Base-by-base conservation (phyloP, 1,139 yeast species). In the Debaryomyces singareniensis region DNA sequence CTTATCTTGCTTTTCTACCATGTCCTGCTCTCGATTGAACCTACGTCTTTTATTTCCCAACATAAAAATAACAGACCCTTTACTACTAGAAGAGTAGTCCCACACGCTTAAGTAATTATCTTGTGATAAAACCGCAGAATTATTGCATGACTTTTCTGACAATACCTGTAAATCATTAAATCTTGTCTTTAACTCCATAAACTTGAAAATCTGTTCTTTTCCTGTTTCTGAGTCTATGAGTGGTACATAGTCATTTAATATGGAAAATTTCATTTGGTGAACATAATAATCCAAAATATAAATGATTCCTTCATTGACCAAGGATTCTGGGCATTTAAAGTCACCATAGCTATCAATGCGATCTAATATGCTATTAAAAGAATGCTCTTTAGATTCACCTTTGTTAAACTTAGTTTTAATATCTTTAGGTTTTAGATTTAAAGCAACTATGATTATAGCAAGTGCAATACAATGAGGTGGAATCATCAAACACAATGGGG, bases 381-480 rank as follows among this genome's bases (percentile, higher is more conserved):
- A 36, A 7, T 38, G 34, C 10, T 33, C 16, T 7, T 32, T 21
- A 6, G 30, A 20, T 15, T 35, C 32, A 13, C 35, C 24, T n/a
- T 36, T 40, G 21, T 44, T 42, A 33, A 49, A 51, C 21, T 42
- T 49, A 13, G 48, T 42, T 5, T 38, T 37, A 25, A 68, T 43
- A 28, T 64, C 68, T 21, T 45, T 43, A 1, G 71, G 69, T 32
- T 64, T 61, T 26, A 67, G 47, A 37, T 66, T 64, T 26, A 66
- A 52, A 3, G 68, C 50, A 5, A 68, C 58, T 20, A 66, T 65
- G 12, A 67, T 55, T 18, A 78, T 71, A 1, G 89, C 85, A 33
- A 86, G 52, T 0, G 96, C 93, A 27, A 82, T 75, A 24, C 83
- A 71, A 50, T 87, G 95, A 2, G 89, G 80, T 1, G 97, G 94